Percentiles rank a stretch among this genome's conserved stretches.
These are phyloP conservation scores for Diaporthe sp. DNA, from an alignment of 2,329 filamentous ascomycete genomes.

Conservation along the genomic window DNA sequence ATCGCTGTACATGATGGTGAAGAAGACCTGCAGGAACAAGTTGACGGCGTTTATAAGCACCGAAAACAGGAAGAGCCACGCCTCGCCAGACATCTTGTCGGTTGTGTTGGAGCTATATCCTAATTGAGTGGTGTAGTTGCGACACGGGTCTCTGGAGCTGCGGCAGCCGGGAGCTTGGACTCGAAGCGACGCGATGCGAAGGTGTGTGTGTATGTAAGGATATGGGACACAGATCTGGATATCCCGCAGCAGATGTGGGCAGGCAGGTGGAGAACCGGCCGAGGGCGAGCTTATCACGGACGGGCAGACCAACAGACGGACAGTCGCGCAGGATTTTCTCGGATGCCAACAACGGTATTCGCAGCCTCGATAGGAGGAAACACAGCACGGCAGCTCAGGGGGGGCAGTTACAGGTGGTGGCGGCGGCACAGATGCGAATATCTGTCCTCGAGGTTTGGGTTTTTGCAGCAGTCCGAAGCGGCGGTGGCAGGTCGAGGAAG, in stretches of 20 bases:
- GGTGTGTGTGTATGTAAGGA: slow-evolving; percentile 2
- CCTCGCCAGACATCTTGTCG: slow-evolving; percentile 88
- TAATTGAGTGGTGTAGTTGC: background rate
- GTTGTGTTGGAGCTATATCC: slow-evolving; percentile 32
- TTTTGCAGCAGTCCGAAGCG: slow-evolving; percentile 21
- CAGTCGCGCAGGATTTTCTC: slow-evolving; percentile 23
- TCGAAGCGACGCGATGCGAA: slow-evolving; percentile 16
- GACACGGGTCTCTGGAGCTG: slow-evolving; percentile 16
- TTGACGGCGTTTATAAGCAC: slow-evolving; percentile 99
- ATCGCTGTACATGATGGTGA: slow-evolving; percentile 99
- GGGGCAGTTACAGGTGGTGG: background rate
- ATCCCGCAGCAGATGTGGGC: slow-evolving; percentile 15
- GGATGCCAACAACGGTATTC: slow-evolving; percentile 12
- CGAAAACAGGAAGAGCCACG: slow-evolving; percentile 97
- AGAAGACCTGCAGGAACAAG: slow-evolving; percentile 99
- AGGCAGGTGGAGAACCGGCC: slow-evolving; percentile 23
- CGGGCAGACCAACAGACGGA: background rate
- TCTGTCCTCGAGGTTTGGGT: slow-evolving; percentile 17
- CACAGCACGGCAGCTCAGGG: background rate
- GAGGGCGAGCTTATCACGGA: slow-evolving; percentile 21
- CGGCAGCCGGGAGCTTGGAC: slow-evolving; percentile 20
- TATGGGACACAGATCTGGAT: slow-evolving; percentile 17
- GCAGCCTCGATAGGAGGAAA: slow-evolving; percentile 8
- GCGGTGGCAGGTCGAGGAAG: slow-evolving; percentile 20
- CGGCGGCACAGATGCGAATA: background rate